Base-by-base conservation (phyloP, 2,329 filamentous ascomycete species). In the Penicillium sp. region DNA sequence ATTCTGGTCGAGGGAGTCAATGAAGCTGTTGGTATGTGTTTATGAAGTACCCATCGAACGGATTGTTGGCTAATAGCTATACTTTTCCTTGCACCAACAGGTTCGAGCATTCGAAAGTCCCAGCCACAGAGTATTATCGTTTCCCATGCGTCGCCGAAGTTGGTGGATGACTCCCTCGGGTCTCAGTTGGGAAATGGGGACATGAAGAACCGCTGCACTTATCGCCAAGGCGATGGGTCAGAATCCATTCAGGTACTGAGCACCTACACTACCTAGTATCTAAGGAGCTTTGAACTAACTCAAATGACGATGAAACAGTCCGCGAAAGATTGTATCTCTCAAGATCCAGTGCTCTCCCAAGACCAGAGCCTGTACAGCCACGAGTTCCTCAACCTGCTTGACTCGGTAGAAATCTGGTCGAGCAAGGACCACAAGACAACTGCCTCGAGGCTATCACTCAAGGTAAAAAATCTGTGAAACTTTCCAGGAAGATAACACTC, bases 21-120 rank as follows among this genome's bases (percentile, higher is more conserved):
- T 56, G 75, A 87, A 67, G 78, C 89, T 55, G 83, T 89, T 71
- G 86, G 88, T 70, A 79, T 85, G 75, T 82, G 15, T 80, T 84
- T 61, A 24, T 24, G 6, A 26, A 42, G 19, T 26, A 62, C n/a
- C 10, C 49, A 55, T 53, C 22, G 33, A 10, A 58, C 9, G 30
- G 50, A 15, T 35, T 47, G 26, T 35, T 50, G 42, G 55, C 62
- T 63, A 50, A 67, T 33, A 22, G 13, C 49, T 59, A 61, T 19
- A 12, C 53, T 44, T 54, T 47, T 12, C 33, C 54, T 28, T 35
- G 28, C 19, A 37, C 17, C 28, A 22, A 10, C 57, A 74, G 69
- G 55, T 24, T 60, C 63, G 24, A 56, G 15, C 7, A 49, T 73
- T 22, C 62, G 63, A 28, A 64, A 63, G 7, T 49, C 35, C 17